These are phyloP conservation scores for Gastrodia elata DNA, from an alignment of 106 monocot species.

Conservation along the genomic window DNA sequence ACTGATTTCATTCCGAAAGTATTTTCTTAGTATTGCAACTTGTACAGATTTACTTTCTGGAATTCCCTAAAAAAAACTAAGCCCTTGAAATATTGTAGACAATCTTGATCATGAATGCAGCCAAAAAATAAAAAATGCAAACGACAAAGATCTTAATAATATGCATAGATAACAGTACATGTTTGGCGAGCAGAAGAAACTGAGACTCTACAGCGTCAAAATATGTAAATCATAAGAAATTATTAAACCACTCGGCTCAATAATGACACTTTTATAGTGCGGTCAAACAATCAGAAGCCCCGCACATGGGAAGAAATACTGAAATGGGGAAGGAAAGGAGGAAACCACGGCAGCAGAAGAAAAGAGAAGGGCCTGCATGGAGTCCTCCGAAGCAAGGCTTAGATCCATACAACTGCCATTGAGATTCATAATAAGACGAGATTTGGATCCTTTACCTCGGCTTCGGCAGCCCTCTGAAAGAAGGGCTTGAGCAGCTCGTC, in stretches of 20 bases:
- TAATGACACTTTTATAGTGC: neutral
- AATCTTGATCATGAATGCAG: neutral
- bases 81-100: neutral
- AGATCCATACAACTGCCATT: neutral
- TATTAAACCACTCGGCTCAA: neutral
- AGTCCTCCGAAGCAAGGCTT: neutral
- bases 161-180: neutral
- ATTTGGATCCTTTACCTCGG: constrained; percentile 11
- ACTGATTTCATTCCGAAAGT: no score
- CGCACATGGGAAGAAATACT: neutral
- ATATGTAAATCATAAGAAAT: neutral
- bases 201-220: neutral
- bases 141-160: neutral
- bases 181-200: neutral
- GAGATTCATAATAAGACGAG: neutral
- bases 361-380: neutral
- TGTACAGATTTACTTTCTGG: no score
- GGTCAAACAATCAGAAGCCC: neutral
- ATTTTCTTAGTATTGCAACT: no score
- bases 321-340: neutral
- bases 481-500: constrained; percentile 23
- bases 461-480: constrained; percentile 16
- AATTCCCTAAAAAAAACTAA: neutral
- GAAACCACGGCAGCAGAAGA: neutral
- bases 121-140: neutral